These are phyloP conservation scores for Metschnikowia koreensis DNA, from an alignment of 805 yeast species.

Conservation along the genomic window DNA sequence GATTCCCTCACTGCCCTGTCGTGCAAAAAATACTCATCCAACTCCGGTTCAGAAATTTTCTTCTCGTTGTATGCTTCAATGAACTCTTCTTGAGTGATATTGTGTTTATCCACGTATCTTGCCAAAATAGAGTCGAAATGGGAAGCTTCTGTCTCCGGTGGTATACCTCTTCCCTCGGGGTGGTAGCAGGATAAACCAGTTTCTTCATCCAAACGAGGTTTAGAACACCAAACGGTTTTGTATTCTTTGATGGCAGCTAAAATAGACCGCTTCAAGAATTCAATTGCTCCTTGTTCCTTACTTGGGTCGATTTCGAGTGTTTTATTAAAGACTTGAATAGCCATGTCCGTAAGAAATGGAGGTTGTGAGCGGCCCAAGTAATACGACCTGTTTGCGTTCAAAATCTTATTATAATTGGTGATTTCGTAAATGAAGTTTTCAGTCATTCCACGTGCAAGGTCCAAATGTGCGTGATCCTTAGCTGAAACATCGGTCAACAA, in stretches of 20 bases:
- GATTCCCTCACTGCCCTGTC: slow-evolving; percentile 95
- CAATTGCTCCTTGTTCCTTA: slow-evolving; percentile 39
- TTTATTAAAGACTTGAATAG: slow-evolving; percentile 61
- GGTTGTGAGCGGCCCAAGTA: slow-evolving; percentile 93
- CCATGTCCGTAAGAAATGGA: slow-evolving; percentile 94
- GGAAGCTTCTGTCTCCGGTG: slow-evolving; percentile 92
- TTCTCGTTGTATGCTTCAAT: slow-evolving; percentile 62
- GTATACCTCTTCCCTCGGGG: slow-evolving; percentile 89
- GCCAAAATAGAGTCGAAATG: slow-evolving; percentile 74
- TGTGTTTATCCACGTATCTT: slow-evolving; percentile 67
- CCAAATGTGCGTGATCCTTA: slow-evolving; percentile 44
- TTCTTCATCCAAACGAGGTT: slow-evolving; percentile 67
- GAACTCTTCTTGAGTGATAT: slow-evolving; percentile 59
- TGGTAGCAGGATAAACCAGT: slow-evolving; percentile 88
- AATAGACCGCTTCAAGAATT: slow-evolving; percentile 63
- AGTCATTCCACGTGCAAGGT: slow-evolving; percentile 84
- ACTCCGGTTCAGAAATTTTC: slow-evolving; percentile 65
- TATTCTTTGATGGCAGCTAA: slow-evolving; percentile 87
- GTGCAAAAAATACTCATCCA: slow-evolving; percentile 85
- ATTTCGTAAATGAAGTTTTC: slow-evolving; percentile 91
- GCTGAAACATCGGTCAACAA: slow-evolving; percentile 54
- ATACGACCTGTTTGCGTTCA: slow-evolving; percentile 92
- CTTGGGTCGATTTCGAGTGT: slow-evolving; percentile 39
- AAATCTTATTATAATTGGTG: slow-evolving; percentile 82
- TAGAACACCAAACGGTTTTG: slow-evolving; percentile 69